Evolutionary conservation across 2,329 filamentous ascomycete genomes (phyloP), one percentile per base, ranked within the genome.

Genomic region (Lachnellula subtilissima): DNA sequence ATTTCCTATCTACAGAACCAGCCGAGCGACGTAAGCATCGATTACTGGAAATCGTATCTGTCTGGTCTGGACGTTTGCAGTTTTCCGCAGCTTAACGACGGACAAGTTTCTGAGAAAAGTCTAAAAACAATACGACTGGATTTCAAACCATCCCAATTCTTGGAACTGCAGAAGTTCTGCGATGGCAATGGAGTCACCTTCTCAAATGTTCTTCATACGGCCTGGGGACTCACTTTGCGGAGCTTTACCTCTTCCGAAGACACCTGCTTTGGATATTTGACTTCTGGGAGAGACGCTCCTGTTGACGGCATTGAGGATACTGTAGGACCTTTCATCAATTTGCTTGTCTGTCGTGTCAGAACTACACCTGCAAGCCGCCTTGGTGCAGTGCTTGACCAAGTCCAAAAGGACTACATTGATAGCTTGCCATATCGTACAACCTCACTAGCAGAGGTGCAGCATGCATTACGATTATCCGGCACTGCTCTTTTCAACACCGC

Each of bases 271-370:
- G 74, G 72, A 4, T 73, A 73, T 40, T 62, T 71, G 5, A 69
- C 72, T 8, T 71, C 74, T 19, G 73, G 73, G 22, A 70, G 74
- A 52, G 76, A 80, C 58, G 70, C 74, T 9, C 73, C 76, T 1
- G 65, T 80, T 15, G 65, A 71, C 3, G 71, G 71, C 1, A 74
- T 79, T 15, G 70, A 77, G 46, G 71, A 73, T 22, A 74, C 75
- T 28, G 73, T 78, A 40, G 77, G 77, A 2, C 70, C 73, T 5
- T 74, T 74, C 53, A 73, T 76, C 56, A 74, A 73, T 54, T 74
- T 75, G 56, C 62, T 70, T 8, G 63, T 59, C 19, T 68, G 65
- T 35, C 52, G 68, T 3, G 53, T 50, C 4, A 55, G 53, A 1
- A 25, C 67, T 0, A 56, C 56, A 1, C 39, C 58, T 9, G 39